Conservation (phyloP, 805 yeast genomes). For the Yamadazyma tumulicola region DNA sequence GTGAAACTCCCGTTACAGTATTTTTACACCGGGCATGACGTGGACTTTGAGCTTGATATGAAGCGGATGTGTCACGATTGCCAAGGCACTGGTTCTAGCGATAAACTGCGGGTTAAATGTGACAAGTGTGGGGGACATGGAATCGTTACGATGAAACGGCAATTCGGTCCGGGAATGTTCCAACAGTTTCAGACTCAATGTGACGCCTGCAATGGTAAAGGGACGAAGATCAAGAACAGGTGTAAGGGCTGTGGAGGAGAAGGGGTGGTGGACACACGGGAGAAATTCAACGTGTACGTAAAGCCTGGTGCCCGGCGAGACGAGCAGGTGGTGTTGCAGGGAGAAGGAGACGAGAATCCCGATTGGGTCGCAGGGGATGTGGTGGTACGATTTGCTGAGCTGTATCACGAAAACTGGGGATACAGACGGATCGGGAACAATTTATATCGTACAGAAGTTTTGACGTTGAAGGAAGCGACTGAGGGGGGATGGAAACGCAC, state of each 20-base stretch:
- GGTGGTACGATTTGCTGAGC: conserved; percentile 57
- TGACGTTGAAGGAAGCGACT: conserved; percentile 68
- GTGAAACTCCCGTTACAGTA: conserved; percentile 59
- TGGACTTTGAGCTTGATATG: conserved; percentile 62
- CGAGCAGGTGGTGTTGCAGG: conserved; percentile 54
- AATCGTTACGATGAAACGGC: conserved; percentile 56
- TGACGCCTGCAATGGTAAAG: conserved; percentile 77
- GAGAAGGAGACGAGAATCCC: conserved; percentile 83
- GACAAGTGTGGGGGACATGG: conserved; percentile 75
- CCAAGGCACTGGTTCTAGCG: conserved; percentile 81
- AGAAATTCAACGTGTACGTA: conserved; percentile 59
- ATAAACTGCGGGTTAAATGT: conserved; percentile 68
- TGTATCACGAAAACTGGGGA: conserved; percentile 61
- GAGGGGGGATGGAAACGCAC: conserved; percentile 77
- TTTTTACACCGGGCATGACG: conserved; percentile 64
- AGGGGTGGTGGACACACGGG: conserved; percentile 53
- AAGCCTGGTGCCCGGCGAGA: conserved; percentile 69
- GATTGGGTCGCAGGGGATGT: conserved; percentile 82
- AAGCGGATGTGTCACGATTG: conserved; percentile 76
- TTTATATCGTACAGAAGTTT: conserved; percentile 76
- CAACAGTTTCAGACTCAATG: conserved; percentile 81
- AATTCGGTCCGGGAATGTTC: conserved; percentile 86
- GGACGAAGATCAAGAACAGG: conserved; percentile 57
- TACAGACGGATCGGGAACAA: conserved; percentile 75
- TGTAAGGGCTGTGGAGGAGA: conserved; percentile 73